A percentile compares a stretch with the other conserved stretches of the same genome.
These are phyloP conservation scores for Penicillium desertorum DNA, from an alignment of 495 filamentous ascomycete genomes.

Conservation along the genomic window DNA sequence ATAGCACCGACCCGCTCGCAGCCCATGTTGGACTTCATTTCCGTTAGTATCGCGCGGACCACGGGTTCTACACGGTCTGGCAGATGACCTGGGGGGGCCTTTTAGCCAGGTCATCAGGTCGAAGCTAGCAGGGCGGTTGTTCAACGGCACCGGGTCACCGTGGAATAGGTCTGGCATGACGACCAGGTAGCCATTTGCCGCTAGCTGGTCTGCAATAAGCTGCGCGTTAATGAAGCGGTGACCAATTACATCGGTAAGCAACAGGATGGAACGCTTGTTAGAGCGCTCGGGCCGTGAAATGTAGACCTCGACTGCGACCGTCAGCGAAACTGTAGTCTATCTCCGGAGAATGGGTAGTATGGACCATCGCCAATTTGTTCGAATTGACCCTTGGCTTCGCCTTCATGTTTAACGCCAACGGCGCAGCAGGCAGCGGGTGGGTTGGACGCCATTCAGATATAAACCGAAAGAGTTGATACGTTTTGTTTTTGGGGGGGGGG, in stretches of 20 bases:
- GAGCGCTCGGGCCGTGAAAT: slow-evolving; percentile 26
- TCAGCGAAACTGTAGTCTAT: neutral
- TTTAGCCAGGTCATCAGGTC: slow-evolving; percentile 33
- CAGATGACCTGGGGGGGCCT: slow-evolving; percentile 55
- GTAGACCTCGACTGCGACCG: slow-evolving; percentile 31
- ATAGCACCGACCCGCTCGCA: slow-evolving; percentile 63
- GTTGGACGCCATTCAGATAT: slow-evolving; percentile 47
- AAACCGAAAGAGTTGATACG: neutral
- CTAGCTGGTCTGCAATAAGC: slow-evolving; percentile 67
- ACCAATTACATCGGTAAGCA: slow-evolving; percentile 38
- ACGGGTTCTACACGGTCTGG: slow-evolving; percentile 58
- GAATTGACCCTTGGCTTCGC: slow-evolving; percentile 28
- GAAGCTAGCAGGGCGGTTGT: slow-evolving; percentile 30
- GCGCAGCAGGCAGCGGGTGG: slow-evolving; percentile 48
- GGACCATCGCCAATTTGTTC: slow-evolving; percentile 30
- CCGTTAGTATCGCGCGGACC: slow-evolving; percentile 52
- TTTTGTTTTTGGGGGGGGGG: too few species aligned
- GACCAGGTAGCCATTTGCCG: slow-evolving; percentile 73
- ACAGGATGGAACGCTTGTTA: slow-evolving; percentile 29
- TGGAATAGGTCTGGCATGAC: slow-evolving; percentile 59
- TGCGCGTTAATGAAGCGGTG: slow-evolving; percentile 38
- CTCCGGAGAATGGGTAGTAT: neutral
- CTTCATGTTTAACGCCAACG: slow-evolving; percentile 39
- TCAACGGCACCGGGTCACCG: slow-evolving; percentile 35
- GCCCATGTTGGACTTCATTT: slow-evolving; percentile 52